Base-by-base conservation (phyloP, 345 rosid genomes). In the Physaria fendleri region DNA sequence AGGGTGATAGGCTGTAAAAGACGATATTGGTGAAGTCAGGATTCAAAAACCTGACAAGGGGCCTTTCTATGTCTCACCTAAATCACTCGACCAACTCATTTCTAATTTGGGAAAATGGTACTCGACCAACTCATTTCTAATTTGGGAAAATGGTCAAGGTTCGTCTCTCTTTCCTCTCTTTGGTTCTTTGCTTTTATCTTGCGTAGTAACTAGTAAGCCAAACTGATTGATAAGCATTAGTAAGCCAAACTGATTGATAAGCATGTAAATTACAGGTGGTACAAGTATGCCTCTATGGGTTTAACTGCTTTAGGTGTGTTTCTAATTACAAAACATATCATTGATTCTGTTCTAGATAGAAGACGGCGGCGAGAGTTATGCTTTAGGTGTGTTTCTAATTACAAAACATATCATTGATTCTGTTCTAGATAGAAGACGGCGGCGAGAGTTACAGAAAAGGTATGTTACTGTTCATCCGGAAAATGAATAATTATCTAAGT, bases 101-200 rank as follows among this genome's bases (percentile, higher is more conserved):
- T 76, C 81, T 29, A 77, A 82, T 47, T 77, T 81, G 59, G 96
- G 95, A 48, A 77, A 85, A 71, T 84, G 88, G 88, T 87, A 1
- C 32, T 45, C 11, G 51, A 45, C 24, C 30, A 23, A 17, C 32
- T 88, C 57, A 71, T 85, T 74, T 76, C 81, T 29, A 77, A 82
- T 47, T 77, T 81, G 59, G 96, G 95, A 48, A 77, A 85, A 71
- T 84, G 88, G 88, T 87, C 95, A 59, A 89, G 97, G 99, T 93
- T 21, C 12, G 16, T 38, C 1, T 42, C 53, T 23, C 16, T 40
- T 55, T 44, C 7, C 58, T 30, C 59, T 25, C 27, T n/a, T 25
- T 11, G 20, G 29, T 30, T 42, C 84, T 79, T 32, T 13, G 17
- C 35, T 35, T 12, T 25, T 12, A 37, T 53, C 21, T 58, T 59